phyloP scores from a whole-genome alignment of 2,329 filamentous ascomycete genomes.

The Coniochaeta sp. region DNA sequence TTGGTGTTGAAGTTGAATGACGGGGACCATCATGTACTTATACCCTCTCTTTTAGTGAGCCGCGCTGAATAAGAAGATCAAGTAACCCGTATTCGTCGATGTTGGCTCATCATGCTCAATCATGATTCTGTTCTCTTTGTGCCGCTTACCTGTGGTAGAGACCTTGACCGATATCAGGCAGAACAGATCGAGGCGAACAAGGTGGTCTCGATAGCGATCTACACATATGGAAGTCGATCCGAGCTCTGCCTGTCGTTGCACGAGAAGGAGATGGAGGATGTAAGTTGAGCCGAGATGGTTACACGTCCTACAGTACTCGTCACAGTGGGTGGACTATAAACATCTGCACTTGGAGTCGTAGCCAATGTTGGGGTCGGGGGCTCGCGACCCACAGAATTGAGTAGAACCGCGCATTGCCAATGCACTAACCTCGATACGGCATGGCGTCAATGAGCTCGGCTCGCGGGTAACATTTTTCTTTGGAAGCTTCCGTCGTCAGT shows the following conservation, averaged over 20 bases:
- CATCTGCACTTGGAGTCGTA: too few relatives aligned
- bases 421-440: slow-evolving; percentile 10
- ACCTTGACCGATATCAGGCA: not conserved
- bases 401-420: slow-evolving; percentile 6
- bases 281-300: not conserved
- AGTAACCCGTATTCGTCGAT: not conserved
- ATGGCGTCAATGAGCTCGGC: slow-evolving; percentile 9
- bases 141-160: not conserved
- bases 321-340: too few relatives aligned
- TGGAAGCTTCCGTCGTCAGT: slow-evolving; percentile 2
- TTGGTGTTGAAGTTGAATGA: slow-evolving; percentile 1
- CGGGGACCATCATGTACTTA: not conserved
- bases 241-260: not conserved
- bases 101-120: not conserved
- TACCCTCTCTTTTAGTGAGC: not conserved
- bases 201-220: not conserved
- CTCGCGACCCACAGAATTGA: slow-evolving; percentile 15
- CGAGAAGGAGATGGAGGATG: not conserved
- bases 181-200: not conserved
- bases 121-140: not conserved
- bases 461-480: slow-evolving; percentile 11
- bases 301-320: too few relatives aligned
- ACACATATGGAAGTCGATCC: not conserved
- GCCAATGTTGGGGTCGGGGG: too few relatives aligned
- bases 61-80: not conserved